These are phyloP conservation scores for Moesziomyces parantarcticus DNA, from an alignment of 1,284 basidiomycete genomes.

Conservation along the genomic window DNA sequence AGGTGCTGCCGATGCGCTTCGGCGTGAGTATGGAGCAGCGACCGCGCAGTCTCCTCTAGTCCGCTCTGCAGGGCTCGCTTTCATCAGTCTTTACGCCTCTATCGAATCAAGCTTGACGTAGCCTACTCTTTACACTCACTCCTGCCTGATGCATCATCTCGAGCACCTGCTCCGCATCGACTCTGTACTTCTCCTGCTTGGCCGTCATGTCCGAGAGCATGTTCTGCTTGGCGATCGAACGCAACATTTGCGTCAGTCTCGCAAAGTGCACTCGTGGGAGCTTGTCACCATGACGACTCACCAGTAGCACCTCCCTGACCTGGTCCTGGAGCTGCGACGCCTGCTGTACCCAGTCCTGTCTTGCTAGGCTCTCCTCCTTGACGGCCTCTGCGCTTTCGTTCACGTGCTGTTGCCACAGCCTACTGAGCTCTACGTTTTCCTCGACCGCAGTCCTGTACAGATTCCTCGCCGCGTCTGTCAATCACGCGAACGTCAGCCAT, in stretches of 20 bases:
- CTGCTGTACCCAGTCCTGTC: slow-evolving; percentile 12
- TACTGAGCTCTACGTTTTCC: slow-evolving; percentile 13
- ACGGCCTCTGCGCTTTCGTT: not conserved
- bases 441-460: slow-evolving; percentile 25
- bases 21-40: too few species aligned
- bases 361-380: slow-evolving; percentile 12
- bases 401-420: slow-evolving; percentile 9
- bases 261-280: too few species aligned
- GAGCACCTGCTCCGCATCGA: slow-evolving; percentile 5
- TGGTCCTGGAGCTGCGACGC: not conserved
- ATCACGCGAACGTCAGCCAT: not conserved
- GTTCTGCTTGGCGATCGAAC: not conserved
- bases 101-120: too few species aligned
- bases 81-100: too few species aligned
- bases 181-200: not conserved
- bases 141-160: slow-evolving; percentile 3
- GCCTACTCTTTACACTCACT: not conserved
- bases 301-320: slow-evolving; percentile 9
- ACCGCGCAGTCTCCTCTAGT: too few species aligned
- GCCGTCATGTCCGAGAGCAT: slow-evolving; percentile 2
- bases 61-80: too few species aligned
- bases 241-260: too few species aligned
- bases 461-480: slow-evolving; percentile 21
- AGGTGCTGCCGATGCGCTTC: too few species aligned
- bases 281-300: not conserved